Base-by-base conservation (phyloP, 2,329 filamentous ascomycete species). In the Colletotrichum karsti region DNA sequence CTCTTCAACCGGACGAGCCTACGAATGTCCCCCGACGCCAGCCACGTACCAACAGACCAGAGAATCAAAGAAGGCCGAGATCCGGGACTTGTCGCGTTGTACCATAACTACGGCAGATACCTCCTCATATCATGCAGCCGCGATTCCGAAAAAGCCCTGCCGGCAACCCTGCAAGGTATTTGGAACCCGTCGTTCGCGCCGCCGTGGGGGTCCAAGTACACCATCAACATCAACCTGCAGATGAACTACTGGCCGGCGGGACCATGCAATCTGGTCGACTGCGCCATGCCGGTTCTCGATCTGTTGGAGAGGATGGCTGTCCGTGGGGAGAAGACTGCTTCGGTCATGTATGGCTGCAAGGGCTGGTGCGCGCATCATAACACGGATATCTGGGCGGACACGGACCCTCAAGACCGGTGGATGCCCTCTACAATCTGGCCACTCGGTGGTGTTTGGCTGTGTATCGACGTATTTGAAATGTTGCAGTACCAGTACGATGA, bases 151-250 rank as follows among this genome's bases (percentile, higher is more conserved):
- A 66, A 59, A 56, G 56, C 69, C 2, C 71, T 84, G 6, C 81
- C 82, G 1, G 79, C 81, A 4, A 84, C 80, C 39, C 75, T 83
- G 1, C 82, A 84, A 65, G 82, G 81, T 2, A 79, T 83, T 41
- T 84, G 81, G 82, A 83, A 82, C 62, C 71, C 77, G 1, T 73
- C 77, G 8, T 80, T 79, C 63, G 72, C 73, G 7, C 81, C 81
- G 2, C 72, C 78, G 6, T 84, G 81, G 81, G 79, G 78, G 3
- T 77, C 76, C 37, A 82, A 82, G 69, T 84, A 78, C 68, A 83
- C 81, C 5, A 77, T 82, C 67, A 83, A 84, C 70, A 82, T 83
- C 72, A 83, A 83, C 58, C 68, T 79, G 0, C 74, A 83, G 70
- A 77, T 77, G 75, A 83, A 82, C 70, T 83, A 83, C 67, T 83